phyloP scores from a whole-genome alignment of 2,329 filamentous ascomycete species.

The Scedosporium boydii region DNA sequence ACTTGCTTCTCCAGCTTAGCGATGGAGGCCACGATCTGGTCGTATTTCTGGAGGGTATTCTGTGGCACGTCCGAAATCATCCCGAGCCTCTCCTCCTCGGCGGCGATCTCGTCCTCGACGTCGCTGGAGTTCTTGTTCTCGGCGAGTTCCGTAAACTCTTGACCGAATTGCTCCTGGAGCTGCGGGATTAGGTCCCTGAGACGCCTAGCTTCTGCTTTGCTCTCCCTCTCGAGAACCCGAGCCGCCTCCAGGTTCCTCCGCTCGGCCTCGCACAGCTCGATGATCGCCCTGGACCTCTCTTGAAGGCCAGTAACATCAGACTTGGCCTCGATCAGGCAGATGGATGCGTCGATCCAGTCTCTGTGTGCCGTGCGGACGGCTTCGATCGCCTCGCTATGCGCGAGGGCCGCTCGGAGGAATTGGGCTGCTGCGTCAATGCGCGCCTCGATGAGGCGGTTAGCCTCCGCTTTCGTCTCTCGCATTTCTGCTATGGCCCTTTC shows the following conservation, averaged over 20 bases:
- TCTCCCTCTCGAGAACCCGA: constrained; percentile 28
- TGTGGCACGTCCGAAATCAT: constrained; percentile 72
- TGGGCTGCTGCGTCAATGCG: constrained; percentile 4
- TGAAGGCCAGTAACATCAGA: constrained; percentile 69
- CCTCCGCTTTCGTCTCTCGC: constrained; percentile 2
- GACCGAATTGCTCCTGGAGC: constrained; percentile 25
- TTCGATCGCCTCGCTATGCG: constrained; percentile 5
- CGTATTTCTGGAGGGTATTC: constrained; percentile 66
- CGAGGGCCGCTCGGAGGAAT: constrained; percentile 3
- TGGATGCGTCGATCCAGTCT: constrained; percentile 43
- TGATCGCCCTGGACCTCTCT: constrained; percentile 52
- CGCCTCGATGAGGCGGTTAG: background rate
- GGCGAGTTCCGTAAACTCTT: constrained; percentile 33
- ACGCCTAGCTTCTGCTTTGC: constrained; percentile 21
- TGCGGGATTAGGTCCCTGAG: constrained; percentile 15
- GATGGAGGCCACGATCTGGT: constrained; percentile 63
- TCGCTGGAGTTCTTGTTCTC: constrained; percentile 47
- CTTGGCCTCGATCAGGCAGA: constrained; percentile 68
- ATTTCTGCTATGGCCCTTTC: background rate
- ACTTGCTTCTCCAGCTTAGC: constrained; percentile 49
- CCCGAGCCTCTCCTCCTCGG: constrained; percentile 66
- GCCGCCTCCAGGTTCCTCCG: constrained; percentile 27
- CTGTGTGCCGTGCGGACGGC: background rate
- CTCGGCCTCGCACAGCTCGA: constrained; percentile 37
- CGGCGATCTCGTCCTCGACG: constrained; percentile 63